These are phyloP conservation scores for Plasmodium billcollinsi DNA, from an alignment of 169 alveolate species.

Conservation along the genomic window DNA sequence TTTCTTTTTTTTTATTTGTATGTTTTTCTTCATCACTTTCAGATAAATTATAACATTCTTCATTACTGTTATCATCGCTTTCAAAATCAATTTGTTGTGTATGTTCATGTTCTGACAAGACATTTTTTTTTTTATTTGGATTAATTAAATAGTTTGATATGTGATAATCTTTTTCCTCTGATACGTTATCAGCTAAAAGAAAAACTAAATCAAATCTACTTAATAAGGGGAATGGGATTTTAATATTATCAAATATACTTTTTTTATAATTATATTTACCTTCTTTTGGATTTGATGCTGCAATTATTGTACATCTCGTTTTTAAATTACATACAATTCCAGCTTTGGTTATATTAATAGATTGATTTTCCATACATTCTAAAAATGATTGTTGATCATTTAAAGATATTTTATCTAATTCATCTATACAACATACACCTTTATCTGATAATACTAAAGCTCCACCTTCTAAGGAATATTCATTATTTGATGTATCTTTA, in stretches of 20 bases:
- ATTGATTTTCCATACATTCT: slow-evolving; percentile 96
- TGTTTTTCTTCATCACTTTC: background rate
- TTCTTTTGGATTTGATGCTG: slow-evolving; percentile 84
- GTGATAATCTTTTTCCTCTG: slow-evolving; percentile 50
- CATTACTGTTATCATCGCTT: background rate
- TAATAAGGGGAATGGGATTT: slow-evolving; percentile 85
- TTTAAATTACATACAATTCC: slow-evolving; percentile 86
- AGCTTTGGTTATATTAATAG: slow-evolving; percentile 88
- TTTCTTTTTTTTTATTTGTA: background rate
- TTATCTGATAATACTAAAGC: slow-evolving; percentile 94
- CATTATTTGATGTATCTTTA: slow-evolving; percentile 88
- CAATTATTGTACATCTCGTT: slow-evolving; percentile 81
- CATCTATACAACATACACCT: slow-evolving; percentile 96
- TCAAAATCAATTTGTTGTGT: background rate
- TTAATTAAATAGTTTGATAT: slow-evolving; percentile 51
- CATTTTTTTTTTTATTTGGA: slow-evolving; percentile 13
- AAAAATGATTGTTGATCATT: slow-evolving; percentile 90
- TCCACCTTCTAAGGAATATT: slow-evolving; percentile 94
- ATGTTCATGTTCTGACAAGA: background rate
- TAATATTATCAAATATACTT: slow-evolving; percentile 79
- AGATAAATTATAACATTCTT: too few species aligned
- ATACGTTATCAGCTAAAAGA: slow-evolving; percentile 58
- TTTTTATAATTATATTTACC: slow-evolving; percentile 79
- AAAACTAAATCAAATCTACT: slow-evolving; percentile 88
- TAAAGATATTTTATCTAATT: slow-evolving; percentile 86